Conservation (phyloP, 2,329 filamentous ascomycete genomes). For the Ceratocystis huliohia region DNA sequence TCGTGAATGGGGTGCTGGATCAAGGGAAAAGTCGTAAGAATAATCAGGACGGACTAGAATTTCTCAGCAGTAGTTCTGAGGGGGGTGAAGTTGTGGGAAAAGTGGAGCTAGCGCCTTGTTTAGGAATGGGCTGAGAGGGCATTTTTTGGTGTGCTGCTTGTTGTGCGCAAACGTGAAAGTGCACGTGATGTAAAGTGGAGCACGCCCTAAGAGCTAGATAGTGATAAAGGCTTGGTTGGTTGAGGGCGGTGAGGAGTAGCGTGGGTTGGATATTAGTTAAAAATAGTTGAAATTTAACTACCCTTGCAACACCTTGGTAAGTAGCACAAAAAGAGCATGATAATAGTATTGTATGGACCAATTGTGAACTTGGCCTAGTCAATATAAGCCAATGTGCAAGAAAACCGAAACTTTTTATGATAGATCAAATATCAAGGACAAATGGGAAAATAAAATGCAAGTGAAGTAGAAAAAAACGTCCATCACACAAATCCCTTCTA, state of each 20-base stretch:
- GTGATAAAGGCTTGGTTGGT: background rate
- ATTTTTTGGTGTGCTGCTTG: slow-evolving; percentile 19
- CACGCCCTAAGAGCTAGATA: slow-evolving; percentile 16
- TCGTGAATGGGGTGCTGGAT: slow-evolving; percentile 29
- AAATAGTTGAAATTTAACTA: slow-evolving; percentile 7
- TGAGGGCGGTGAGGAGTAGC: background rate
- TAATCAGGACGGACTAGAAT: slow-evolving; percentile 20
- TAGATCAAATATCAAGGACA: background rate
- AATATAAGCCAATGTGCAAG: background rate
- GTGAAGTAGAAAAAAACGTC: background rate
- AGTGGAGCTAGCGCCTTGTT: slow-evolving; percentile 18
- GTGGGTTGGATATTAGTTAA: background rate
- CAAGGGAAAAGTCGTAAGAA: slow-evolving; percentile 21
- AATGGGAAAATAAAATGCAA: background rate
- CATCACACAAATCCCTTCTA: background rate
- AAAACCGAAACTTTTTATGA: slow-evolving; percentile 9
- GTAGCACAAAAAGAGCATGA: background rate
- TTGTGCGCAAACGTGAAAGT: slow-evolving; percentile 18
- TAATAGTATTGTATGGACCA: background rate
- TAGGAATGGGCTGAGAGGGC: slow-evolving; percentile 18
- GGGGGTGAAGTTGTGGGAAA: slow-evolving; percentile 20
- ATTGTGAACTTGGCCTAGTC: background rate
- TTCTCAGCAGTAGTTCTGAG: slow-evolving; percentile 21
- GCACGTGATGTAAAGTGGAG: slow-evolving; percentile 20
- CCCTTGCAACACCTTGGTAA: background rate